Conservation (phyloP, 768 basidiomycete species). For the Naganishia kalamii region DNA sequence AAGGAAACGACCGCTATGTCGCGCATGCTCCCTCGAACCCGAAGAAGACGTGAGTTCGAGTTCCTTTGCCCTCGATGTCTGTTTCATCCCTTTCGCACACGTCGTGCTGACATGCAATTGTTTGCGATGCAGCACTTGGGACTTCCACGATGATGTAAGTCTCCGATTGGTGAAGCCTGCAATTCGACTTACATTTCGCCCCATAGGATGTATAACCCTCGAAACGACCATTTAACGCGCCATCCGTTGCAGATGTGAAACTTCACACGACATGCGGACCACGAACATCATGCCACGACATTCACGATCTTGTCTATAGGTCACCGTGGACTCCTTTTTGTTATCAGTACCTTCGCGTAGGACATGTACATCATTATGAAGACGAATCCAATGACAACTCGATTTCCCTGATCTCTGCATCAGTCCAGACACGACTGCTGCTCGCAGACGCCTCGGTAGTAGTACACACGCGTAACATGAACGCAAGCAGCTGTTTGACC, state of each 20-base stretch:
- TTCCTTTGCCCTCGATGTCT: too few species aligned
- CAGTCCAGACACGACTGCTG: background rate
- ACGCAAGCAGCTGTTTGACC: background rate
- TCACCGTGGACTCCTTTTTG: too few species aligned
- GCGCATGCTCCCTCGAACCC: slow-evolving; percentile 44
- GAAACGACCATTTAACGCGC: too few species aligned
- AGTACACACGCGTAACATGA: background rate
- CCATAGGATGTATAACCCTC: too few species aligned
- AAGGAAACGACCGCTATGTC: slow-evolving; percentile 47
- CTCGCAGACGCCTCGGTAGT: background rate
- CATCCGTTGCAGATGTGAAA: too few species aligned
- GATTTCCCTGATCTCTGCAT: background rate
- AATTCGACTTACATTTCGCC: too few species aligned
- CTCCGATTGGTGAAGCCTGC: too few species aligned
- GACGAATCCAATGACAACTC: background rate
- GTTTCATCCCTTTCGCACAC: background rate
- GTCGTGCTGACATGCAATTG: background rate
- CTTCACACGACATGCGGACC: too few species aligned
- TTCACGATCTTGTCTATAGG: too few species aligned
- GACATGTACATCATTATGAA: too few species aligned
- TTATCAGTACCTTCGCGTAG: too few species aligned
- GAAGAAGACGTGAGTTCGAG: slow-evolving; percentile 33
- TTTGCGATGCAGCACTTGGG: slow-evolving; percentile 27
- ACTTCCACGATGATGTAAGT: slow-evolving; percentile 47
- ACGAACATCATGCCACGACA: too few species aligned